Percentiles rank a stretch among this genome's conserved stretches.
Conservation (phyloP, 2,329 filamentous ascomycete genomes). For the Periconia macrospinosa region DNA sequence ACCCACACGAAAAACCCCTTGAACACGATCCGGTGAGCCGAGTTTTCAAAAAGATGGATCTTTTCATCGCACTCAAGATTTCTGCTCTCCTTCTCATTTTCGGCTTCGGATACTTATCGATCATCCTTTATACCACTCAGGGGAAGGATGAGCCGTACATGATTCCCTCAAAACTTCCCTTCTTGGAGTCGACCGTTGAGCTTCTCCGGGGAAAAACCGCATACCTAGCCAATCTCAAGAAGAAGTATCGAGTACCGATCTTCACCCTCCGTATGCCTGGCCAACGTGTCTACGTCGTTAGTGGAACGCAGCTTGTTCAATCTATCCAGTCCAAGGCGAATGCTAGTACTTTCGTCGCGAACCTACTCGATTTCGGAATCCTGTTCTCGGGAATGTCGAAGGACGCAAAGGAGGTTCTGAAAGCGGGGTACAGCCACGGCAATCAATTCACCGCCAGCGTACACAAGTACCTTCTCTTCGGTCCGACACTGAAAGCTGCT, state of each 20-base stretch:
- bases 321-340: conserved; percentile 44
- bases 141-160: conserved; percentile 17
- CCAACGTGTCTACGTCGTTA: conserved; percentile 48
- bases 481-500: conserved; percentile 38
- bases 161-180: conserved; percentile 13
- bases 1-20: not conserved
- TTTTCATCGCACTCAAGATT: not conserved
- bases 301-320: conserved; percentile 41
- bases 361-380: conserved; percentile 35
- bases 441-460: conserved; percentile 43
- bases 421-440: conserved; percentile 35
- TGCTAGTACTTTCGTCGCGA: conserved; percentile 42
- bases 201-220: conserved; percentile 15
- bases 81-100: not conserved
- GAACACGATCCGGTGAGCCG: too few relatives aligned
- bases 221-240: conserved; percentile 16
- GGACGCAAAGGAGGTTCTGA: conserved; percentile 16
- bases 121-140: conserved; percentile 14
- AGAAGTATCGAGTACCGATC: conserved; percentile 32
- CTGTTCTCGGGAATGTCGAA: conserved; percentile 30
- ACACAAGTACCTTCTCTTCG: conserved; percentile 37
- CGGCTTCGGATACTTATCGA: conserved; percentile 5
- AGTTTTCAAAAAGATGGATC: not conserved
- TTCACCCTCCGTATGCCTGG: conserved; percentile 48
- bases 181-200: conserved; percentile 18